These are phyloP conservation scores for Dryas integrifolia DNA, from an alignment of 331 rosid genomes.

Conservation along the genomic window DNA sequence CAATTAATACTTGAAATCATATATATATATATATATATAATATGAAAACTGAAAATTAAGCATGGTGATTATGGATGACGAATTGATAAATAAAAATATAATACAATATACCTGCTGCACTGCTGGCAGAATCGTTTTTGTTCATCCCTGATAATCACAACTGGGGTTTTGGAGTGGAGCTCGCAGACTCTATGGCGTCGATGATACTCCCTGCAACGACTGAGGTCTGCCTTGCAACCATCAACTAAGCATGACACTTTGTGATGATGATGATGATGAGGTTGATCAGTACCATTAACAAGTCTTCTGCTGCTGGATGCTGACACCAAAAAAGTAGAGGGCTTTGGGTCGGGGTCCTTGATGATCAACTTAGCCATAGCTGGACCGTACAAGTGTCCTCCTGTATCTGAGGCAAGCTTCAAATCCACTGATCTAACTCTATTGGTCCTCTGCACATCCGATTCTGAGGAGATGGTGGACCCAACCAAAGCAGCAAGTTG, in stretches of 20 bases:
- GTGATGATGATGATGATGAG: constrained; percentile 32
- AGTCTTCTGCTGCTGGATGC: background rate
- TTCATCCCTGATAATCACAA: constrained; percentile 60
- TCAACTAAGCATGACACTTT: constrained; percentile 64
- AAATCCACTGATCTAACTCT: constrained; percentile 32
- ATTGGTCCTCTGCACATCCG: too few species aligned
- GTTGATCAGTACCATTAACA: background rate
- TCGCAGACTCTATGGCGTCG: constrained; percentile 94
- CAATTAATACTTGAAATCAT: constrained; percentile 15
- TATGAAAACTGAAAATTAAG: background rate
- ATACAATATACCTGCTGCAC: constrained; percentile 77
- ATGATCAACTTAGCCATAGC: too few species aligned
- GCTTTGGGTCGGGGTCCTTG: background rate
- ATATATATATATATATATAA: background rate
- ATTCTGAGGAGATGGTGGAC: constrained; percentile 7
- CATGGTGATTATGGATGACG: background rate
- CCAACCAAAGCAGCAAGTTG: constrained; percentile 23
- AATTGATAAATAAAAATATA: background rate
- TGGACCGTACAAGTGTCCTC: background rate
- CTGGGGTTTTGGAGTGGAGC: constrained; percentile 76
- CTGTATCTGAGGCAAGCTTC: constrained; percentile 29
- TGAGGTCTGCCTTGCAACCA: constrained; percentile 73
- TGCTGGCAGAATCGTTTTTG: constrained; percentile 96
- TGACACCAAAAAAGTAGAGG: constrained; percentile 3
- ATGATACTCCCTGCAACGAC: constrained; percentile 82